Percentiles rank a stretch among this genome's conserved stretches.
These are phyloP conservation scores for Annulohypoxylon stygium DNA, from an alignment of 495 filamentous ascomycete species.

Conservation along the genomic window DNA sequence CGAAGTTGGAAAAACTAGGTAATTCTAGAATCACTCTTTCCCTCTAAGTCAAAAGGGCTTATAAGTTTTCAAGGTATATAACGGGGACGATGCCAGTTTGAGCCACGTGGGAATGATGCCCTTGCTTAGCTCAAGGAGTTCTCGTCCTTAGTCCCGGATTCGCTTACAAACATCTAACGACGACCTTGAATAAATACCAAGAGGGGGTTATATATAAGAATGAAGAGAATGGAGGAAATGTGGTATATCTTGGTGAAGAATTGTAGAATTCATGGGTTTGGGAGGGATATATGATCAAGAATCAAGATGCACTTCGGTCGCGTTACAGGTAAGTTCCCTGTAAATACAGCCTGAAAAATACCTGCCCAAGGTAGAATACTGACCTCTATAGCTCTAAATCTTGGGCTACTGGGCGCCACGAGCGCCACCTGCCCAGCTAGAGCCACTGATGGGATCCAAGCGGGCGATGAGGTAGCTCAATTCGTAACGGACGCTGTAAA, in stretches of 20 bases:
- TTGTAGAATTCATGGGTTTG: too few relatives aligned
- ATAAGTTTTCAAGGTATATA: background rate
- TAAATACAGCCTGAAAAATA: background rate
- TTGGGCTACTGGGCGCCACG: background rate
- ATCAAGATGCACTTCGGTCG: background rate
- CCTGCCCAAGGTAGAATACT: background rate
- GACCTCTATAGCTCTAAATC: background rate
- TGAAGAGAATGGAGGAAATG: background rate
- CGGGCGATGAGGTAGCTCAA: background rate
- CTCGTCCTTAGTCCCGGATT: background rate
- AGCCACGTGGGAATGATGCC: background rate
- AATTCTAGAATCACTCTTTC: background rate
- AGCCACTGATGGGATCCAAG: background rate
- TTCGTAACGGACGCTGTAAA: conserved; percentile 5
- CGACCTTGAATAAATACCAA: background rate
- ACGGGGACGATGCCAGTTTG: background rate
- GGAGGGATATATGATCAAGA: too few relatives aligned
- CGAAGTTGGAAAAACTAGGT: background rate
- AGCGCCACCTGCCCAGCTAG: conserved; percentile 4
- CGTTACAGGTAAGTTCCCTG: background rate
- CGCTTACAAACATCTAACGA: background rate
- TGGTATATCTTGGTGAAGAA: too few relatives aligned
- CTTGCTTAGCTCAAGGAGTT: background rate
- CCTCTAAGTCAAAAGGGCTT: too few relatives aligned
- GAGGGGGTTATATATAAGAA: background rate